phyloP scores from a whole-genome alignment of 164 flowering plant genomes.

The Saururus chinensis region DNA sequence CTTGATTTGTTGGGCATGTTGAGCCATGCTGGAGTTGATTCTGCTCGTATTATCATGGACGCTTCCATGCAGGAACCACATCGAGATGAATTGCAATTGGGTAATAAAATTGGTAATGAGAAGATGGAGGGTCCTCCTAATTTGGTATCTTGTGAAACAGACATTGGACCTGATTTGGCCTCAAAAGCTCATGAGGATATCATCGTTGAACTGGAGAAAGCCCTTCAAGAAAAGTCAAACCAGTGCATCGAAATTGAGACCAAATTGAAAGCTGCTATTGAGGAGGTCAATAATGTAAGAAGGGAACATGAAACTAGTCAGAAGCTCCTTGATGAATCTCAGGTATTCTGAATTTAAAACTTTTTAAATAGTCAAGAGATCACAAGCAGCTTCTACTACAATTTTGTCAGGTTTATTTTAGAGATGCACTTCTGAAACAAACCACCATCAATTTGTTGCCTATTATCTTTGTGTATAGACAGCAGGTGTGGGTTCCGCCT shows the following conservation, averaged over 20 bases:
- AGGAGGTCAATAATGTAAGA: constrained; percentile 49
- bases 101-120: constrained; percentile 36
- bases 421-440: neutral
- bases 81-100: constrained; percentile 32
- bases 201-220: constrained; percentile 46
- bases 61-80: constrained; percentile 74
- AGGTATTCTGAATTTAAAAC: constrained; percentile 33
- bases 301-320: constrained; percentile 61
- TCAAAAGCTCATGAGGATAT: constrained; percentile 26
- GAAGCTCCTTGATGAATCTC: constrained; percentile 87
- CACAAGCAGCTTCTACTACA: neutral
- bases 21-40: constrained; percentile 27
- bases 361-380: neutral
- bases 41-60: constrained; percentile 32
- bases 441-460: neutral
- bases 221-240: constrained; percentile 49
- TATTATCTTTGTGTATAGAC: too few species aligned
- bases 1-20: constrained; percentile 55
- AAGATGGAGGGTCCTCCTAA: constrained; percentile 29
- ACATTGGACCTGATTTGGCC: constrained; percentile 22
- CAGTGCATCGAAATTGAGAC: constrained; percentile 49
- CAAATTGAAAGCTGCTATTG: constrained; percentile 53
- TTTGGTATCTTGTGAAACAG: constrained; percentile 25
- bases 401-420: neutral
- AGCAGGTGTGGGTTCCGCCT: too few species aligned